Evolutionary conservation across 2,329 filamentous ascomycete species (phyloP).

Genomic region (Colletotrichum tamarilloi): DNA sequence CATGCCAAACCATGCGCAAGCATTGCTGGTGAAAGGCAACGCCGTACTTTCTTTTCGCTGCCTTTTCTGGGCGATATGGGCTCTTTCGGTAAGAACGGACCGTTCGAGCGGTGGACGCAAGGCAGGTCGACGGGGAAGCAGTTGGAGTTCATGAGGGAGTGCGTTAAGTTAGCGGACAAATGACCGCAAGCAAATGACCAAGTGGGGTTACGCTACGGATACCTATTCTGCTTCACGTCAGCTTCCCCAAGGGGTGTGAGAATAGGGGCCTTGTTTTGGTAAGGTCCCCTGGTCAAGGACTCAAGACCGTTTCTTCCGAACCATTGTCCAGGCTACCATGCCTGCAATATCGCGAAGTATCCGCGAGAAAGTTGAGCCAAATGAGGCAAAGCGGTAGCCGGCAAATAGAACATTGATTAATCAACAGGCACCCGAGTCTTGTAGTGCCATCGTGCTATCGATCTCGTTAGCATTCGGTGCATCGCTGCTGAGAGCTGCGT

Average conservation of each 20-base stretch:
- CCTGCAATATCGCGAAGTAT: background rate
- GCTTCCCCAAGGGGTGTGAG: slow-evolving; percentile 12
- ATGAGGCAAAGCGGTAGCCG: background rate
- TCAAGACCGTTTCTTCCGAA: background rate
- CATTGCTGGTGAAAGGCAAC: background rate
- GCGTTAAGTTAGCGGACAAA: slow-evolving; percentile 30
- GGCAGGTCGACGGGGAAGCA: slow-evolving; percentile 27
- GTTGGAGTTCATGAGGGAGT: slow-evolving; percentile 32
- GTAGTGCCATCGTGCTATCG: background rate
- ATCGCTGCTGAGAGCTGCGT: background rate
- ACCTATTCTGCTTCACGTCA: slow-evolving; percentile 5
- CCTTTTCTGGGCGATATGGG: slow-evolving; percentile 45
- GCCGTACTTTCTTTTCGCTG: background rate
- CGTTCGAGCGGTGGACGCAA: slow-evolving; percentile 48
- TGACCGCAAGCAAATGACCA: slow-evolving; percentile 31
- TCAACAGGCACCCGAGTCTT: background rate
- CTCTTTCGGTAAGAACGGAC: slow-evolving; percentile 55
- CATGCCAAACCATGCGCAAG: background rate
- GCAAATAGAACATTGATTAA: background rate
- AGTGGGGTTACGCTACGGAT: slow-evolving; percentile 36
- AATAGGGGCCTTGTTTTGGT: slow-evolving; percentile 9
- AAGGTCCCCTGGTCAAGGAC: background rate
- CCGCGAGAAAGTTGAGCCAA: background rate
- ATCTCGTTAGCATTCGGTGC: background rate
- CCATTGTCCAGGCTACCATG: background rate